A percentile compares a stretch with the other conserved stretches of the same genome.
Conservation (phyloP, 2,329 filamentous ascomycete genomes). For the Zymoseptoria crescenta region DNA sequence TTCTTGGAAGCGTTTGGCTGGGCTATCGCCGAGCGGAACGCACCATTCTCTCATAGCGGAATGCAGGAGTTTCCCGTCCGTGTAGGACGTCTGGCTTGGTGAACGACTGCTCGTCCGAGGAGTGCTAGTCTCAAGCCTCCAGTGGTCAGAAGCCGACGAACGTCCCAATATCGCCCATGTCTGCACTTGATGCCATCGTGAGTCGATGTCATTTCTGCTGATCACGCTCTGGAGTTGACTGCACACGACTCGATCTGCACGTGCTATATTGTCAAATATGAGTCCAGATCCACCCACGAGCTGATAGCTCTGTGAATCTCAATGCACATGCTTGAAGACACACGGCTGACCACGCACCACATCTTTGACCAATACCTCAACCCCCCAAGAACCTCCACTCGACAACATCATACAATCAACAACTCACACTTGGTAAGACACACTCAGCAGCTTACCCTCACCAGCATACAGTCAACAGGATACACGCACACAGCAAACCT, state of each 20-base stretch:
- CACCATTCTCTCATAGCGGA: too few relatives aligned
- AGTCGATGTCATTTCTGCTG: not conserved
- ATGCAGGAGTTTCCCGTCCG: too few relatives aligned
- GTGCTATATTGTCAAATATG: not conserved
- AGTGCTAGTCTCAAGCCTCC: not conserved
- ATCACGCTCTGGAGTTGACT: not conserved
- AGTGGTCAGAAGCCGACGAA: not conserved
- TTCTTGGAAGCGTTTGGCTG: not conserved
- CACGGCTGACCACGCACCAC: not conserved
- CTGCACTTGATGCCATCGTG: not conserved
- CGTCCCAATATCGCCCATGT: not conserved
- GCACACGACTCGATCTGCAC: not conserved
- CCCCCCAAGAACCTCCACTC: not conserved
- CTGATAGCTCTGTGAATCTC: not conserved
- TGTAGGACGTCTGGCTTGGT: too few relatives aligned
- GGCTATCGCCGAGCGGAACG: too few relatives aligned
- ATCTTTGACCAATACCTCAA: not conserved
- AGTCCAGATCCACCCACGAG: not conserved
- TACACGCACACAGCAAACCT: not conserved
- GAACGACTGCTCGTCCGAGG: not conserved
- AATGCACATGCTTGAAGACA: not conserved
- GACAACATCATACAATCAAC: not conserved
- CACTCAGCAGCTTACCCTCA: not conserved
- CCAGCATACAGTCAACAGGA: not conserved
- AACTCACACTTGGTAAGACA: not conserved